These are phyloP conservation scores for Aspergillus udagawae DNA, from an alignment of 2,329 filamentous ascomycete species.

Conservation along the genomic window DNA sequence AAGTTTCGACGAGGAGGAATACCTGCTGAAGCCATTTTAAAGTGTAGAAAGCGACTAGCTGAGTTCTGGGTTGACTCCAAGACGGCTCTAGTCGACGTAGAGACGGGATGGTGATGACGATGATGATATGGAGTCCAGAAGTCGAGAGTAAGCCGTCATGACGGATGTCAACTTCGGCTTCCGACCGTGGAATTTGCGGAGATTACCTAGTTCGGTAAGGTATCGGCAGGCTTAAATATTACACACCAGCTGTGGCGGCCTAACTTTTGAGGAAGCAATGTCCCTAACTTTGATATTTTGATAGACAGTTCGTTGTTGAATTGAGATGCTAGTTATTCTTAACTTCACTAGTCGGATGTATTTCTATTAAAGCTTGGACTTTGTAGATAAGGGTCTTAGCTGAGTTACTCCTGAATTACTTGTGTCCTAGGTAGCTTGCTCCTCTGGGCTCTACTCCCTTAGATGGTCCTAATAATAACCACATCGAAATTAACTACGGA, in stretches of 20 bases:
- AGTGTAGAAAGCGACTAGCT: neutral
- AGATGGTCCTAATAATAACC: neutral
- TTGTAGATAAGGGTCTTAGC: neutral
- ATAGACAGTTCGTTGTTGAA: neutral
- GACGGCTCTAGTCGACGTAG: neutral
- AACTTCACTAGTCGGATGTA: neutral
- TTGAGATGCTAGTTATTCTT: neutral
- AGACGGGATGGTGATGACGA: neutral
- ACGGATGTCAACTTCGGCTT: neutral
- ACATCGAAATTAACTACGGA: neutral
- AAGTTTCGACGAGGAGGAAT: neutral
- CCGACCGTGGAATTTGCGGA: neutral
- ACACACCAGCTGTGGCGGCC: neutral
- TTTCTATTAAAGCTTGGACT: neutral
- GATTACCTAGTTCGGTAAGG: neutral
- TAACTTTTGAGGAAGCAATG: neutral
- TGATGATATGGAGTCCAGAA: neutral
- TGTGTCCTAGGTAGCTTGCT: no score
- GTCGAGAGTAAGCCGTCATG: neutral
- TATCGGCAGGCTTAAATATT: neutral
- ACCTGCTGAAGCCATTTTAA: constrained; percentile 19
- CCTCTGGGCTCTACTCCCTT: neutral
- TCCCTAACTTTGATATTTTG: neutral
- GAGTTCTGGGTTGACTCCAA: neutral
- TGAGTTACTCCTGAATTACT: neutral